Evolutionary conservation across 805 yeast genomes (phyloP).

Genomic region (Myxozyma mucilagina): DNA sequence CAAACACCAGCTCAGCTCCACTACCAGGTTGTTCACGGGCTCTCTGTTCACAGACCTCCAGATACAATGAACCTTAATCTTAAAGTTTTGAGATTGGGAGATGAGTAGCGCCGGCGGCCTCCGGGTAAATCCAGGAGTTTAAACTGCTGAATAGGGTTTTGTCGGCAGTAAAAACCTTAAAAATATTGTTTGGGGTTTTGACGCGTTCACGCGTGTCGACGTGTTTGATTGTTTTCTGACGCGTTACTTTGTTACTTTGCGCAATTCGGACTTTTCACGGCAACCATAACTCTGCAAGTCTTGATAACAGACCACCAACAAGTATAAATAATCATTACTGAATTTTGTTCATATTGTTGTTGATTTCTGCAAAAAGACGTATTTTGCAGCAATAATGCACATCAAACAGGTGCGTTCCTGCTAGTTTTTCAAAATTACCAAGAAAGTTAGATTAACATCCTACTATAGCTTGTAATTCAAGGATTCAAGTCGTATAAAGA

Average conservation of each 20-base stretch:
- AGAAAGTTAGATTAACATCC: not conserved
- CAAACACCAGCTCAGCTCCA: not conserved
- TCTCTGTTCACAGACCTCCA: no score
- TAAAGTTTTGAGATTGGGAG: not conserved
- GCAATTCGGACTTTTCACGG: not conserved
- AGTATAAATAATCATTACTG: not conserved
- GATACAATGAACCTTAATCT: not conserved
- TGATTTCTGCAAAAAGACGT: not conserved
- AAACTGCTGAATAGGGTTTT: no score
- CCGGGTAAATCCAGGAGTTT: slow-evolving; percentile 8
- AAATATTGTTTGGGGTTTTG: no score
- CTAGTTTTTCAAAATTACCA: not conserved
- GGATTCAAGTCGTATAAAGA: slow-evolving; percentile 93
- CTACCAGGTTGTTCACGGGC: no score
- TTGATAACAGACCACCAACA: no score
- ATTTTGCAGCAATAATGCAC: slow-evolving; percentile 10
- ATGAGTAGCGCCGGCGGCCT: slow-evolving; percentile 11
- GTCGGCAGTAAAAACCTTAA: no score
- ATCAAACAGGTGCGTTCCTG: slow-evolving; percentile 24
- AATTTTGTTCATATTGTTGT: not conserved
- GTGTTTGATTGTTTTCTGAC: not conserved
- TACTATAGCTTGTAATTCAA: slow-evolving; percentile 61
- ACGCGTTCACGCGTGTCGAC: not conserved
- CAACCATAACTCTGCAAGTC: not conserved
- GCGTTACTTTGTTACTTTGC: not conserved